These are phyloP conservation scores for Dysphania ambrosioides DNA, from an alignment of 148 eudicot genomes.

Conservation along the genomic window DNA sequence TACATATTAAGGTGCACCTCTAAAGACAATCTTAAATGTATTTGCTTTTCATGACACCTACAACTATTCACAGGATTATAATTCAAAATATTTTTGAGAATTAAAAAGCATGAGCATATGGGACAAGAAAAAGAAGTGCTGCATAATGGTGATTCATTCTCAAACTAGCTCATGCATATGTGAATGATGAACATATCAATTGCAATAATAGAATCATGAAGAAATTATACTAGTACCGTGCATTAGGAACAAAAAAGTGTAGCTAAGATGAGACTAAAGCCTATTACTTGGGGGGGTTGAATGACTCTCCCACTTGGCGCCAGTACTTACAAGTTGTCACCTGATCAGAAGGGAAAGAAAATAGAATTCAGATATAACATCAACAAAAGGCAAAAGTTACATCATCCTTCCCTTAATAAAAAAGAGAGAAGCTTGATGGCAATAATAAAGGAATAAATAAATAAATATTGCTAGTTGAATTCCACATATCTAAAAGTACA, in stretches of 20 bases:
- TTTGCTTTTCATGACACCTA: too few relatives aligned
- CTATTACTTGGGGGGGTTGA: constrained; percentile 80
- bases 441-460: background rate
- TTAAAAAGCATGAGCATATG: background rate
- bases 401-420: background rate
- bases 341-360: constrained; percentile 32
- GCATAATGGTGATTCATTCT: too few relatives aligned
- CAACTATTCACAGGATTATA: too few relatives aligned
- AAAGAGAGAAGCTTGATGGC: background rate
- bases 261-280: background rate
- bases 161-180: too few relatives aligned
- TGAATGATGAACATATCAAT: background rate
- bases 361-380: constrained; percentile 8
- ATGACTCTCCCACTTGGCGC: constrained; percentile 94
- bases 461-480: background rate
- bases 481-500: background rate
- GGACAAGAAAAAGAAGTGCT: too few relatives aligned
- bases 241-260: background rate
- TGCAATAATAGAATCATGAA: background rate
- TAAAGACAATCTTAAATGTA: background rate
- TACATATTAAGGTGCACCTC: background rate
- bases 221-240: background rate
- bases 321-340: constrained; percentile 78
- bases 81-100: too few relatives aligned
- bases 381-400: background rate